These are phyloP conservation scores for Rhizopus arrhizus DNA, from an alignment of 371 early-diverging fungal genomes.

Conservation along the genomic window DNA sequence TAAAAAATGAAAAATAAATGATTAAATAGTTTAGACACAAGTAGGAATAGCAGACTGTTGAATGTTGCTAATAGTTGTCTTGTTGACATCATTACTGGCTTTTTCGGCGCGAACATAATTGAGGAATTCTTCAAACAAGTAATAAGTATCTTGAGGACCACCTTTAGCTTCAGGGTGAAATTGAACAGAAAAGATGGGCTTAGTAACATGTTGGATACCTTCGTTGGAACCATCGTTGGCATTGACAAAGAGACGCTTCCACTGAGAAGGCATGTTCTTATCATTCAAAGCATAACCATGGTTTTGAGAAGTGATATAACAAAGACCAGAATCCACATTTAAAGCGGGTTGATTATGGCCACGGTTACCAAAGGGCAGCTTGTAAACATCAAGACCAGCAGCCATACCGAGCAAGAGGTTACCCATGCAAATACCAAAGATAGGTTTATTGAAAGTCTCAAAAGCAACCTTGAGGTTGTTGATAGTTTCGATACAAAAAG, in stretches of 20 bases:
- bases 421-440: conserved; percentile 98
- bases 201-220: conserved; percentile 86
- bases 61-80: conserved; percentile 12
- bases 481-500: conserved; percentile 75
- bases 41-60: conserved; percentile 27
- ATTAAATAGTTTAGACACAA: conserved; percentile 17
- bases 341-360: conserved; percentile 99
- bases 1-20: background rate
- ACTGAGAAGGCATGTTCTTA: conserved; percentile 70
- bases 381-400: conserved; percentile 87
- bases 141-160: conserved; percentile 96
- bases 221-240: conserved; percentile 98
- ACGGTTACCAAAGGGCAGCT: conserved; percentile 98
- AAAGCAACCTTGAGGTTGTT: conserved; percentile 68
- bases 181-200: conserved; percentile 96
- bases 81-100: conserved; percentile 32
- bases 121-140: conserved; percentile 92
- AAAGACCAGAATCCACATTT: conserved; percentile 89
- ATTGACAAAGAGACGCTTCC: conserved; percentile 92
- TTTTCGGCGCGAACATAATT: conserved; percentile 11
- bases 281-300: conserved; percentile 96
- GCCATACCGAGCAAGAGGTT: conserved; percentile 95
- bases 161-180: conserved; percentile 98
- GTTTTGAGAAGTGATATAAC: conserved; percentile 97
- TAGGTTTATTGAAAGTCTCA: conserved; percentile 75